A percentile compares a stretch with the other conserved stretches of the same genome.
Conservation (phyloP, 306 rosid genomes). For the Heteromeles arbutifolia region DNA sequence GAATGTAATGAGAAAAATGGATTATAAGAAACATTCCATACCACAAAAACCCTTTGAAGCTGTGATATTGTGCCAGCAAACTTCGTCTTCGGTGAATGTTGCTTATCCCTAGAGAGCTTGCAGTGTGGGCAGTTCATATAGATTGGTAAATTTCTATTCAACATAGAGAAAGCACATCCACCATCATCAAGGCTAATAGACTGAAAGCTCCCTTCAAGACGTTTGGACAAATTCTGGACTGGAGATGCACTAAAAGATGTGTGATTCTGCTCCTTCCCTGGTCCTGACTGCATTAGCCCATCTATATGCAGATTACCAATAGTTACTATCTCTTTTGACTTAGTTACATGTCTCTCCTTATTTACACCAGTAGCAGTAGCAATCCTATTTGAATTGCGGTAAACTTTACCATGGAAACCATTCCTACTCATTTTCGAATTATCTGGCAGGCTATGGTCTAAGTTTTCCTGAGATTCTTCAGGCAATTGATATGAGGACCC, state of each 20-base stretch:
- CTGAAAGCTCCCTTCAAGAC: constrained; percentile 47
- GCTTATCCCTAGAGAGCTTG: constrained; percentile 50
- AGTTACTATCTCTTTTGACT: constrained; percentile 41
- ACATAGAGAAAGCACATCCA: constrained; percentile 62
- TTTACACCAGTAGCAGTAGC: constrained; percentile 30
- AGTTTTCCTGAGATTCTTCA: constrained; percentile 55
- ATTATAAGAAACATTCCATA: constrained; percentile 33
- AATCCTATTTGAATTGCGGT: constrained; percentile 41
- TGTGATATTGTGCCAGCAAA: constrained; percentile 79
- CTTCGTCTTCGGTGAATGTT: constrained; percentile 51
- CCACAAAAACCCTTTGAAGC: constrained; percentile 88
- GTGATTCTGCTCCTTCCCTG: constrained; percentile 37
- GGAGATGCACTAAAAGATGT: constrained; percentile 30
- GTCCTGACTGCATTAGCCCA: constrained; percentile 26
- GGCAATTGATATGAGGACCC: constrained; percentile 46
- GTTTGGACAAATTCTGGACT: constrained; percentile 31
- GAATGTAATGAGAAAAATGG: constrained; percentile 3
- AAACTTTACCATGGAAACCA: constrained; percentile 46
- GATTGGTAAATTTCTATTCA: constrained; percentile 69
- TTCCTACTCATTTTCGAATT: constrained; percentile 41
- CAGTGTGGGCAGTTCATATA: constrained; percentile 90
- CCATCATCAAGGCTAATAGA: constrained; percentile 40
- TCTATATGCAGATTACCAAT: constrained; percentile 36
- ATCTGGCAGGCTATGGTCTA: constrained; percentile 29
- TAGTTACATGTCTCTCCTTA: constrained; percentile 45